Base-by-base conservation (phyloP, 768 basidiomycete species). In the Rhizopogon rudus region DNA sequence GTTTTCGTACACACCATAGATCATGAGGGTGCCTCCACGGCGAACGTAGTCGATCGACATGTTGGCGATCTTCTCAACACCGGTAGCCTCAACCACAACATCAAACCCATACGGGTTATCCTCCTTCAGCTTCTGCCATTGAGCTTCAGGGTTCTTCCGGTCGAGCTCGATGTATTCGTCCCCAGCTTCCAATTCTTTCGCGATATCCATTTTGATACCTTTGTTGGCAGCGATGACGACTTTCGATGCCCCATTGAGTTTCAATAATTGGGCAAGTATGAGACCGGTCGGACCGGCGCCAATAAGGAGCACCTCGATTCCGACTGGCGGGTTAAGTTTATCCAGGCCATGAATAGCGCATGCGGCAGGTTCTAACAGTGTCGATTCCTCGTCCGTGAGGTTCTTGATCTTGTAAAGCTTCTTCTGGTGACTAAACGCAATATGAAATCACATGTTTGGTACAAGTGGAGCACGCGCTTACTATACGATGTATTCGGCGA, bases 281-380 rank as follows among this genome's bases (percentile, higher is more conserved):
- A 95, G 79, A n/a, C 93, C 88, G 4, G 93, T 95, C 1, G 93
- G 92, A 12, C 93, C 93, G n/a, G 93, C 89, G 50, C 93, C 93
- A 44, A 94, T 78, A 37, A 95, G 75, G 51, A 96, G 81, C 17
- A 88, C 91, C 49, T 93, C 91, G 40, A 88, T 75, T 28, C 93
- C 93, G 56, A 93, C 89, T 3, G 86, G 82, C 1, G 90, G 86
- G 54, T 76, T 81, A 54, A 96, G 81, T 69, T 92, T 91, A 72
- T 96, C 93, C 58, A 94, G 83, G 6, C 93, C 93, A 67, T 96
- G 93, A 50, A 96, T 82, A 33, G 93, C 93, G 61, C 93, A 96
- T 5, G 93, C 87, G 3, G 91, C 90, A 40, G 93, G 93, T 66
- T 95, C 93, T 37, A 94, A 77, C 17, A 96, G 81, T 3, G 91